Evolutionary conservation across 2,329 filamentous ascomycete species (phyloP), one percentile per base, ranked within the genome.

Genomic region (Paracorniculantispora psalliotae): DNA sequence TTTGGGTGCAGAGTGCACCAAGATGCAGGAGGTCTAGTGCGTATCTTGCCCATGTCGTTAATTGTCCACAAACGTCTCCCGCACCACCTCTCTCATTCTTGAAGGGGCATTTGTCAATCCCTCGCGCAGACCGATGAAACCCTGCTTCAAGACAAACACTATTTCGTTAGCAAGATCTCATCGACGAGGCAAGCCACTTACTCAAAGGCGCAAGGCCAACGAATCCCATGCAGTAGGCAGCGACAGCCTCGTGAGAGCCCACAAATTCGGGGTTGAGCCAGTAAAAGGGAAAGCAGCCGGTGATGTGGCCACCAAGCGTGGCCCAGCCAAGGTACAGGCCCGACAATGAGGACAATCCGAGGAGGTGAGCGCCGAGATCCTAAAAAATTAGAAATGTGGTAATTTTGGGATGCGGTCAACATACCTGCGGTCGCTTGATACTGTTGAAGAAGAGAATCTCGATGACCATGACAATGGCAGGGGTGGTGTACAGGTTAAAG

Each of bases 371-470:
- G 3, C 73, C 71, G 19, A 81, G 73, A 26, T 77, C 73, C 80
- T 82, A 54, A 2, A 61, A 21, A 54, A 50, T 33, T 2, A 61
- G 68, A n/a, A n/a, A n/a, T n/a, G n/a, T 35, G 13, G 4, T 1
- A 15, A 5, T 1, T 9, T 17, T 1, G 3, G 2, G 1, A 4
- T 10, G 8, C 30, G n/a, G 25, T 4, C 13, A 17, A 25, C 77
- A 67, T 66, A 82, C 80, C 50, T 72, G 73, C 54, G 76, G 79
- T 54, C 78, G 75, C 64, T 78, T 79, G 70, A 82, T 80, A 66
- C 79, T 82, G 68, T 83, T 83, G 70, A 83, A 71, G 59, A 74
- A 71, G 35, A 79, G 59, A 0, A 78, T 73, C 70, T 83, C 81
- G 33, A 77, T 59, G 9, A 75, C 62, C 62, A 77, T 79, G 61